Conservation (phyloP, 345 rosid genomes). For the Toxicodendron radicans region DNA sequence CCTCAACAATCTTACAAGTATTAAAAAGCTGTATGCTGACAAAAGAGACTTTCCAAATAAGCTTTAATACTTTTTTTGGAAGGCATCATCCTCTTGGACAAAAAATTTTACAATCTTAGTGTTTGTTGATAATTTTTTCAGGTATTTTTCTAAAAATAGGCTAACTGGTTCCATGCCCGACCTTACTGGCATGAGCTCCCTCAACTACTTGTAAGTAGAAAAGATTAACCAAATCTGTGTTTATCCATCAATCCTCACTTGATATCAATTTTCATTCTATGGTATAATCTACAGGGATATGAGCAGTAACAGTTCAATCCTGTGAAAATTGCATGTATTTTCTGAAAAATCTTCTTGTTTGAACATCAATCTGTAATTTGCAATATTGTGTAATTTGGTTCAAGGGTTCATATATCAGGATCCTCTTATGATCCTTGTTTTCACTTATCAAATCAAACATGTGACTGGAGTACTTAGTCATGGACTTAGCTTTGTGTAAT, state of each 20-base stretch:
- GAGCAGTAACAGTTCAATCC: slow-evolving; percentile 25
- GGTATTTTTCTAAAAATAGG: slow-evolving; percentile 71
- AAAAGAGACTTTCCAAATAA: background rate
- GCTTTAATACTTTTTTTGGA: background rate
- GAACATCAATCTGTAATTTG: too few relatives aligned
- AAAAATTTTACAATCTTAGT: background rate
- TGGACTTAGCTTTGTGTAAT: too few relatives aligned
- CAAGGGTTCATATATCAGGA: too few relatives aligned
- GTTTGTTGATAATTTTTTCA: slow-evolving; percentile 29
- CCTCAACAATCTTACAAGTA: slow-evolving; percentile 53
- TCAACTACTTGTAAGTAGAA: slow-evolving; percentile 65
- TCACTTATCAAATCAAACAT: too few relatives aligned
- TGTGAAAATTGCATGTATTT: too few relatives aligned
- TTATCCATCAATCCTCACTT: background rate
- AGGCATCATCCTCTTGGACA: background rate
- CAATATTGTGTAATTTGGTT: too few relatives aligned
- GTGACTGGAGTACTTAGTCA: too few relatives aligned
- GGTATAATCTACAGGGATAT: slow-evolving; percentile 58
- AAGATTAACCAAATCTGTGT: background rate
- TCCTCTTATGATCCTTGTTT: too few relatives aligned
- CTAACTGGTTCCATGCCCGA: slow-evolving; percentile 61
- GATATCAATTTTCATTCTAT: background rate
- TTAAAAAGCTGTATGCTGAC: slow-evolving; percentile 63
- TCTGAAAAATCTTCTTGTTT: too few relatives aligned
- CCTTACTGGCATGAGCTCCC: slow-evolving; percentile 53